Evolutionary conservation across 2,329 filamentous ascomycete genomes (phyloP).

Genomic region (Meredithiella fracta): DNA sequence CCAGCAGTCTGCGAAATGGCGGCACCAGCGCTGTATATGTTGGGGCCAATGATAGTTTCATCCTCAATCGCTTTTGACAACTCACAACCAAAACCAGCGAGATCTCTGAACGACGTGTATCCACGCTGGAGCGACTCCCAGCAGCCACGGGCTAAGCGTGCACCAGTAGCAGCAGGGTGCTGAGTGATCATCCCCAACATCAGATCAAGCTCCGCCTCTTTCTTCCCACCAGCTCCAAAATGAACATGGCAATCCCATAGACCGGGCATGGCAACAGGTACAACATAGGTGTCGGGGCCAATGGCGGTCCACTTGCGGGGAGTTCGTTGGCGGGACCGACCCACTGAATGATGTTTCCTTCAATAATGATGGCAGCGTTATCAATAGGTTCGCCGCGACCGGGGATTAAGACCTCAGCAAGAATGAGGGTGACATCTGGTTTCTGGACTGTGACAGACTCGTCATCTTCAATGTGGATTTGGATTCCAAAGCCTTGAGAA

Average conservation of each 20-base stretch:
- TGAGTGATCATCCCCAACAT: conserved; percentile 17
- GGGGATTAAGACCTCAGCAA: conserved; percentile 22
- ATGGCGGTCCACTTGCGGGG: conserved; percentile 18
- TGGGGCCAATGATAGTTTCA: conserved; percentile 29
- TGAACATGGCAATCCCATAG: conserved; percentile 38
- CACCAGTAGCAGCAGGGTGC: conserved; percentile 22
- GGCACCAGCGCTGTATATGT: conserved; percentile 30
- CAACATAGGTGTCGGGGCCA: neutral
- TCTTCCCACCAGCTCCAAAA: conserved; percentile 23
- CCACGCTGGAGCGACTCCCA: conserved; percentile 27
- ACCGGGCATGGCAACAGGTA: conserved; percentile 32
- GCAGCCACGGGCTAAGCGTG: conserved; percentile 25
- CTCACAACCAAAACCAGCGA: conserved; percentile 31
- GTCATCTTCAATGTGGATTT: neutral
- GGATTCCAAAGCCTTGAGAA: neutral
- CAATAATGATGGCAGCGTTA: conserved; percentile 23
- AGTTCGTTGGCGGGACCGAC: conserved; percentile 21
- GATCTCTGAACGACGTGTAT: conserved; percentile 34
- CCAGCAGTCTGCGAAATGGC: conserved; percentile 32
- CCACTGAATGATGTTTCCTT: conserved; percentile 24
- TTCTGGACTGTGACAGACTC: neutral
- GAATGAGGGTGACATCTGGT: conserved; percentile 19
- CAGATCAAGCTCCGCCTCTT: conserved; percentile 16
- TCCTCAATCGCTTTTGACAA: conserved; percentile 27
- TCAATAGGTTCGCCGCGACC: conserved; percentile 22